Percentiles rank a stretch among this genome's conserved stretches.
These are phyloP conservation scores for Colletotrichum tamarilloi DNA, from an alignment of 2,329 filamentous ascomycete species.

Conservation along the genomic window DNA sequence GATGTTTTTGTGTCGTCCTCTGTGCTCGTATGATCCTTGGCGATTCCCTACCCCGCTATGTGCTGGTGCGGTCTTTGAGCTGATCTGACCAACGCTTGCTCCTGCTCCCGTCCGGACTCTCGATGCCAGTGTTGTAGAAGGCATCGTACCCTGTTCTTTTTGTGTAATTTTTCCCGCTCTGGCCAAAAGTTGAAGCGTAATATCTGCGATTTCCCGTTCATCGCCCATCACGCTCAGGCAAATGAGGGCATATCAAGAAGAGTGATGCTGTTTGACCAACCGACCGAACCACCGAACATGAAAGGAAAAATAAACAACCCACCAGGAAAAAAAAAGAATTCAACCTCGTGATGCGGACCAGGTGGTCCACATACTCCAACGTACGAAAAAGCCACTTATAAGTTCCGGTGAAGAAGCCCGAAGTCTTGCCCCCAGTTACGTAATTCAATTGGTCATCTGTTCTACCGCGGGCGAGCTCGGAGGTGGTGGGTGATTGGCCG, in stretches of 20 bases:
- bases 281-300: background rate
- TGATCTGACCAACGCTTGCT: background rate
- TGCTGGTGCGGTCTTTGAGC: background rate
- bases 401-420: background rate
- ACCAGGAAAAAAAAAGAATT: background rate
- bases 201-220: conserved; percentile 15
- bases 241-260: background rate
- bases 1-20: background rate
- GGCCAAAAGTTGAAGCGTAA: conserved; percentile 19
- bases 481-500: conserved; percentile 17
- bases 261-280: background rate
- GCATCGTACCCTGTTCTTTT: conserved; percentile 19
- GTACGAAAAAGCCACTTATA: conserved; percentile 19
- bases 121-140: conserved; percentile 1
- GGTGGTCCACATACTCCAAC: conserved; percentile 7
- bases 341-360: background rate
- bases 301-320: background rate
- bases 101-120: background rate
- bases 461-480: background rate
- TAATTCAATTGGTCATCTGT: conserved; percentile 32
- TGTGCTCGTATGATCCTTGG: background rate
- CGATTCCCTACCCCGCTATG: background rate
- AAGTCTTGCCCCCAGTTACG: conserved; percentile 16
- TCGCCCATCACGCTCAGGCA: conserved; percentile 12
- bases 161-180: conserved; percentile 5